Conservation (phyloP, 2,329 filamentous ascomycete species). For the Cyphellophora attinorum region DNA sequence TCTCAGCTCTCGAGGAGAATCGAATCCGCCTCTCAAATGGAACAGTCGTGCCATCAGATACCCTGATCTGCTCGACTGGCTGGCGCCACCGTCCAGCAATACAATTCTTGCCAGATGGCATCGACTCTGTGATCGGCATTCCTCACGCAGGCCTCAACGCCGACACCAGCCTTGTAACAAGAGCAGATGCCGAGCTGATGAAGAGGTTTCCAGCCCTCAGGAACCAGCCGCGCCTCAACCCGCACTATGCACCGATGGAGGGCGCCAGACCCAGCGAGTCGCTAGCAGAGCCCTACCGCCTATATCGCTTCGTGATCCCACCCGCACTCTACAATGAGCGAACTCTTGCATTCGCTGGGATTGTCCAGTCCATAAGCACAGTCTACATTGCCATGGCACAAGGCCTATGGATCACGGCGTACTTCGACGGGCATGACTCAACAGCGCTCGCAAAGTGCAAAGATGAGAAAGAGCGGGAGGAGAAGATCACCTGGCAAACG, state of each 20-base stretch:
- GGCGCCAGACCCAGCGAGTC: conserved; percentile 8
- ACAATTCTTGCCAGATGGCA: conserved; percentile 35
- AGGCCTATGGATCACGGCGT: conserved; percentile 56
- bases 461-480: conserved; percentile 26
- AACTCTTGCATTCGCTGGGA: conserved; percentile 39
- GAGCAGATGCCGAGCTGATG: background rate
- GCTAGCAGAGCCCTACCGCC: conserved; percentile 19
- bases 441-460: too few relatives aligned
- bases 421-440: conserved; percentile 49
- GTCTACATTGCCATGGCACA: conserved; percentile 34
- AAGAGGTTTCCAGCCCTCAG: background rate
- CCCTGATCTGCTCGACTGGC: conserved; percentile 46
- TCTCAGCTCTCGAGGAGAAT: conserved; percentile 35
- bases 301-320: conserved; percentile 38
- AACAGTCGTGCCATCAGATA: conserved; percentile 35
- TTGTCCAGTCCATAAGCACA: conserved; percentile 36
- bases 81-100: conserved; percentile 43
- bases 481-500: conserved; percentile 43
- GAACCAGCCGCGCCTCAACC: conserved; percentile 28
- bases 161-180: background rate
- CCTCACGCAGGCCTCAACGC: conserved; percentile 39
- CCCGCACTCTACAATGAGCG: conserved; percentile 27
- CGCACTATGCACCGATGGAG: conserved; percentile 33
- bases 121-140: conserved; percentile 35
- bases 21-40: conserved; percentile 40